Evolutionary conservation across 768 basidiomycete genomes (phyloP).

Genomic region (Agaricus sinodeliciosus): DNA sequence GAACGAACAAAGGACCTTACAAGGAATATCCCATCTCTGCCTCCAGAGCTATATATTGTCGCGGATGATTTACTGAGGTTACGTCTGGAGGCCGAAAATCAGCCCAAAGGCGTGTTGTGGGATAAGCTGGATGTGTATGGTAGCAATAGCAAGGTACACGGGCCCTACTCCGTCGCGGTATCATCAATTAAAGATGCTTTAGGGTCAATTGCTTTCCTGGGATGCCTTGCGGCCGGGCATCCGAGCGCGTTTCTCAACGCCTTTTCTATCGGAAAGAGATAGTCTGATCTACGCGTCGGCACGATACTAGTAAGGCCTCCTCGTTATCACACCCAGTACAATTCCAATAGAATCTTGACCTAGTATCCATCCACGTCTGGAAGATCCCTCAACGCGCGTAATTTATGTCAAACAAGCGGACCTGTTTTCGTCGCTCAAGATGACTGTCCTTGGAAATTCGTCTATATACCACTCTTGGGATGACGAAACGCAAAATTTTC

Average conservation of each 20-base stretch:
- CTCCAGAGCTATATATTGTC: slow-evolving; percentile 24
- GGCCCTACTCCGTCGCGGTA: slow-evolving; percentile 12
- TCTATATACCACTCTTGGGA: slow-evolving; percentile 68
- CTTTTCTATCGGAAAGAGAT: slow-evolving; percentile 69
- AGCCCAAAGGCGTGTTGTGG: slow-evolving; percentile 16
- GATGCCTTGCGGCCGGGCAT: slow-evolving; percentile 40
- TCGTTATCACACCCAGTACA: neutral
- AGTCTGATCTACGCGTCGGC: slow-evolving; percentile 44
- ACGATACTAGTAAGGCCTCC: slow-evolving; percentile 47
- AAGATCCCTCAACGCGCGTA: slow-evolving; percentile 29
- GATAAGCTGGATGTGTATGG: neutral
- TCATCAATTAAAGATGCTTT: neutral
- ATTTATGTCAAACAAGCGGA: slow-evolving; percentile 40
- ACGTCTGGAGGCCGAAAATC: slow-evolving; percentile 7
- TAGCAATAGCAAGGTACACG: slow-evolving; percentile 17
- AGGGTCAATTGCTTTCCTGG: slow-evolving; percentile 60
- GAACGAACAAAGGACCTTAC: slow-evolving; percentile 10
- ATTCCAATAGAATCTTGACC: neutral
- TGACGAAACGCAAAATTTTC: slow-evolving; percentile 44
- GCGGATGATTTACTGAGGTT: slow-evolving; percentile 12
- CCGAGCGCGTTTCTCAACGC: slow-evolving; percentile 28
- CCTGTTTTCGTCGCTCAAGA: slow-evolving; percentile 46
- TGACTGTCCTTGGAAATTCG: slow-evolving; percentile 59
- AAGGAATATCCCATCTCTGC: slow-evolving; percentile 11
- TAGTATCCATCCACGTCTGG: slow-evolving; percentile 45